These are phyloP conservation scores for Hymenochaete sp. DNA, from an alignment of 1,284 basidiomycete species.

Conservation along the genomic window DNA sequence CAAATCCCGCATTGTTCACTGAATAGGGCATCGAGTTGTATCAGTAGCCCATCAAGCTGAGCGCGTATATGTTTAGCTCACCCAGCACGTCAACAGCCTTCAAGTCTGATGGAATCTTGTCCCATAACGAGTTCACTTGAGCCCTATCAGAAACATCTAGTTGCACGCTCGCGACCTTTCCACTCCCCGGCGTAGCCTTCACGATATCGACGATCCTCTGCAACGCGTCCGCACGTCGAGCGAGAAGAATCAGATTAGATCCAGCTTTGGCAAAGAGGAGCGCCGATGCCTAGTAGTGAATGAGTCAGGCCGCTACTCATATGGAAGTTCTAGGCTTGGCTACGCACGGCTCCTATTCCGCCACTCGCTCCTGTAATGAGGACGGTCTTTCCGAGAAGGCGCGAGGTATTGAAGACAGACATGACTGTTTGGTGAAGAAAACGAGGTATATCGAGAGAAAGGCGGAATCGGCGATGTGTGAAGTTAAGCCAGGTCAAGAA, in stretches of 20 bases:
- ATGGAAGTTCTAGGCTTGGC: not conserved
- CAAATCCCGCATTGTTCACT: slow-evolving; percentile 88
- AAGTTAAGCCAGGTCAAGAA: no score
- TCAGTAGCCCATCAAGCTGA: not conserved
- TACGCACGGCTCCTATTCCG: slow-evolving; percentile 69
- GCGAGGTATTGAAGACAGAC: slow-evolving; percentile 72
- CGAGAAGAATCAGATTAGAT: slow-evolving; percentile 68
- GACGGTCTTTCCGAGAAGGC: slow-evolving; percentile 76
- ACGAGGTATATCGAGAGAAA: no score
- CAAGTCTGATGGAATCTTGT: slow-evolving; percentile 60
- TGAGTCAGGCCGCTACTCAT: not conserved
- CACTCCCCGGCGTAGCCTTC: slow-evolving; percentile 53
- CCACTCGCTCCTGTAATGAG: slow-evolving; percentile 81
- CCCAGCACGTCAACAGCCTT: slow-evolving; percentile 69
- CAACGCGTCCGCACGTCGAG: slow-evolving; percentile 59
- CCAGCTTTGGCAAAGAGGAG: slow-evolving; percentile 79
- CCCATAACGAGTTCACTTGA: slow-evolving; percentile 58
- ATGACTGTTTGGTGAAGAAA: slow-evolving; percentile 31
- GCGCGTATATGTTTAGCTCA: slow-evolving; percentile 25
- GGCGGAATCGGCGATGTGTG: no score
- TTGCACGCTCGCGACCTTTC: slow-evolving; percentile 56
- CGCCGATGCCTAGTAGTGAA: slow-evolving; percentile 39
- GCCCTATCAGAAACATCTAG: slow-evolving; percentile 69
- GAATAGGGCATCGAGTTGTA: not conserved
- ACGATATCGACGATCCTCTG: slow-evolving; percentile 60